Percentiles rank a stretch among this genome's conserved stretches.
These are phyloP conservation scores for Pseudocercospora fijiensis DNA, from an alignment of 2,329 filamentous ascomycete species.

Conservation along the genomic window DNA sequence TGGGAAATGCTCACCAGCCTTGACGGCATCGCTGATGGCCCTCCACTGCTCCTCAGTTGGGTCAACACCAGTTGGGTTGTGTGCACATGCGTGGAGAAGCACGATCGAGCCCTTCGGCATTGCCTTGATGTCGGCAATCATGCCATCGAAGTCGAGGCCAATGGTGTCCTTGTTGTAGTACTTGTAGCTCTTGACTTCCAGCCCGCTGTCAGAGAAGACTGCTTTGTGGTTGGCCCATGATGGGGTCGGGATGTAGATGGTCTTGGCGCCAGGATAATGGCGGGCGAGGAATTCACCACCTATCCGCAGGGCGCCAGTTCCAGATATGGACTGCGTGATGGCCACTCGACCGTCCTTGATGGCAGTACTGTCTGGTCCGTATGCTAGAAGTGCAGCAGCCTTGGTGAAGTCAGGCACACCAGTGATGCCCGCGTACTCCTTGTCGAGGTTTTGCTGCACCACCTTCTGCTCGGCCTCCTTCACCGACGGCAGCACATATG, in stretches of 20 bases:
- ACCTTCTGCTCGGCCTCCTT: constrained; percentile 84
- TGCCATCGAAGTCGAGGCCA: constrained; percentile 92
- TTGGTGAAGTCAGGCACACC: constrained; percentile 92
- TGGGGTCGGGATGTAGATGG: constrained; percentile 92
- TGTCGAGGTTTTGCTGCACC: constrained; percentile 75
- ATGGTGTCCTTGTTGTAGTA: constrained; percentile 99
- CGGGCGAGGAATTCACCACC: constrained; percentile 89
- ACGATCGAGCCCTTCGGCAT: constrained; percentile 85
- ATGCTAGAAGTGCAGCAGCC: constrained; percentile 86
- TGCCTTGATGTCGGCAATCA: constrained; percentile 85
- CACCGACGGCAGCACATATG: constrained; percentile 94
- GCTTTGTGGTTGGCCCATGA: constrained; percentile 99
- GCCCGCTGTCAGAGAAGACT: constrained; percentile 89
- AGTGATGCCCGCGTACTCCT: constrained; percentile 98
- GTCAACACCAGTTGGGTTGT: constrained; percentile 97
- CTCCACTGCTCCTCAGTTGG: constrained; percentile 90
- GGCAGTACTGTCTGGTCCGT: constrained; percentile 74
- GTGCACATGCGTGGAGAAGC: constrained; percentile 92
- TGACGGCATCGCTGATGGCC: constrained; percentile 82
- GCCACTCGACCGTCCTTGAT: constrained; percentile 74
- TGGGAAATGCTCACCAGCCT: constrained; percentile 81
- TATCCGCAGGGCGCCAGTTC: constrained; percentile 92
- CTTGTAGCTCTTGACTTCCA: constrained; percentile 90
- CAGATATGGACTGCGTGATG: constrained; percentile 97
- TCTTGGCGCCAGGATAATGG: constrained; percentile 88